phyloP scores from a whole-genome alignment of 2,329 filamentous ascomycete genomes.

The Claviceps spartinae region DNA sequence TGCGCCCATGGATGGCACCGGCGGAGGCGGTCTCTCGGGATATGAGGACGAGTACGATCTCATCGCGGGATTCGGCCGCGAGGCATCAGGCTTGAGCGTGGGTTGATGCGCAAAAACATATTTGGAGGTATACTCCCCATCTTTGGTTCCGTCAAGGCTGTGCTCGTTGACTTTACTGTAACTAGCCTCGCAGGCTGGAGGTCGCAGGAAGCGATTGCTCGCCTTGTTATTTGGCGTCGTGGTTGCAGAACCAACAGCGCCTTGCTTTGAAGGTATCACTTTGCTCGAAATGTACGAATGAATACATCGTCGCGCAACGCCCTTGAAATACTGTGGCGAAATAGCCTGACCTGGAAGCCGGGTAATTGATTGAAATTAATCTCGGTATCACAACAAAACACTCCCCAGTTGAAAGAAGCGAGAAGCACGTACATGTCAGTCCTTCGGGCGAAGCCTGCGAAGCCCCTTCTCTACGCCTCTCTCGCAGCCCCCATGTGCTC shows the following conservation, averaged over 20 bases:
- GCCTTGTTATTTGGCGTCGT: background rate
- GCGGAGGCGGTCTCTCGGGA: conserved; percentile 22
- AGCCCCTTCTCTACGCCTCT: conserved; percentile 3
- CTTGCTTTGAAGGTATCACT: conserved; percentile 7
- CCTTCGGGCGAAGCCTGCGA: background rate
- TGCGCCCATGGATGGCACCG: conserved; percentile 8
- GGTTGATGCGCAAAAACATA: conserved; percentile 26
- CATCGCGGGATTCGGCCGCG: conserved; percentile 10
- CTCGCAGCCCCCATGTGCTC: background rate
- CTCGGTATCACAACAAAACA: background rate
- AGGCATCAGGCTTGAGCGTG: conserved; percentile 21
- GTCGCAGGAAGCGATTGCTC: background rate
- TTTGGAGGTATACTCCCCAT: conserved; percentile 5
- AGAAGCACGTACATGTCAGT: conserved; percentile 2
- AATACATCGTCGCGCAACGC: conserved; percentile 20
- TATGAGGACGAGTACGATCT: conserved; percentile 34
- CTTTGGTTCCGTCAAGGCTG: background rate
- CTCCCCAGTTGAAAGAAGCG: background rate
- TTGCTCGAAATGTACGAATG: conserved; percentile 17
- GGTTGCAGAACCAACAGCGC: background rate
- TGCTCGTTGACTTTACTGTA: background rate
- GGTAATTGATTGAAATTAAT: background rate
- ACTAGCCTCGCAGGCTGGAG: background rate
- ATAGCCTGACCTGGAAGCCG: conserved; percentile 15
- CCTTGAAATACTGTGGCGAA: conserved; percentile 21